Base-by-base conservation (phyloP, 164 flowering plant genomes). In the Tinospora cordifolia region DNA sequence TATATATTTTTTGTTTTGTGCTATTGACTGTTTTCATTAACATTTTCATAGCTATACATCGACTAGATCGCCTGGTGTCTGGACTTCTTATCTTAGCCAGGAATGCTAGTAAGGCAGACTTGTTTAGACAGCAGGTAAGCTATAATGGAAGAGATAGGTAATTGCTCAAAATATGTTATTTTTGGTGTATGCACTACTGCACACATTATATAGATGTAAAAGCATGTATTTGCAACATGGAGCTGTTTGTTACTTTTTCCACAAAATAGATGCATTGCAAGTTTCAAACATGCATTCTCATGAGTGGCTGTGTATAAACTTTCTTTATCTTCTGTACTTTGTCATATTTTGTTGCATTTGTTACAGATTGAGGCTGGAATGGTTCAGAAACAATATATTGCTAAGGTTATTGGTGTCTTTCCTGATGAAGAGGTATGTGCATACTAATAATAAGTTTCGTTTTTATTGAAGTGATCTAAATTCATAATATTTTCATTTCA, bases 41-140 rank as follows among this genome's bases (percentile, higher is more conserved):
- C 81, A 63, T 47, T 40, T 67, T 27, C 65, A 44, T 59, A 94
- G 99, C 98, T 2, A 79, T 94, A 79, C 99, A 94, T 81, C 86
- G 99, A 25, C 71, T 94, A 68, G 99, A 94, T 75, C 98, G 98
- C 47, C 81, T 94, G 71, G 99, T 92, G 69, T 94, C 99, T 63
- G 99, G 99, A 65, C 91, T 94, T 39, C 89, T 94, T 64, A 90
- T 94, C 68, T 72, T 94, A 69, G 96, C 99, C 47, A 88, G 96
- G 78, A 90, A 69, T 85, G 87, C 99, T 70, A 77, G 85, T 67
- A 88, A 82, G 78, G 99, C 99, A 69, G 95, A 94, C 65, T 26
- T 69, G 58, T 92, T 92, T 75, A 81, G 99, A 79, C 88, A 92
- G 83, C 91, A 92, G 90, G 98, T 89, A 79, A 65, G 66, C 71